A percentile compares a stretch with the other conserved stretches of the same genome.
These are phyloP conservation scores for Rhexocercosporidium sp. DNA, from an alignment of 2,329 filamentous ascomycete species.

Conservation along the genomic window DNA sequence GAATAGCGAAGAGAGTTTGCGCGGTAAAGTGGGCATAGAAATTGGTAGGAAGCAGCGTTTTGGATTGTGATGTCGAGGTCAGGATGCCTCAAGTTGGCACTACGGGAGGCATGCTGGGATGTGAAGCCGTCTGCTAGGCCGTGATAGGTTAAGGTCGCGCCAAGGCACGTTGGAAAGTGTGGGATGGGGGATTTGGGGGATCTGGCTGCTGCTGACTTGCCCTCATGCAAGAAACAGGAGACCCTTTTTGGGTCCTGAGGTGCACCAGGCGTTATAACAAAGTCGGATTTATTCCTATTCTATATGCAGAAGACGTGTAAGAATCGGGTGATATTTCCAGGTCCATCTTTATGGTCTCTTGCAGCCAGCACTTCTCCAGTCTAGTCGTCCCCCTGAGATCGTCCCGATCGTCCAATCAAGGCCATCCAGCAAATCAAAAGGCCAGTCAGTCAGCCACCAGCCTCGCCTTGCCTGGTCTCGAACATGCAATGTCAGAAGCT, in stretches of 20 bases:
- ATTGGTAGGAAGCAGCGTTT: conserved; percentile 12
- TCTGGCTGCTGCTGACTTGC: conserved; percentile 9
- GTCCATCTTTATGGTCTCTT: background rate
- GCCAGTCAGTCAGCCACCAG: conserved; percentile 21
- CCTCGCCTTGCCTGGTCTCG: conserved; percentile 19
- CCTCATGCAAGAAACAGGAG: conserved; percentile 5
- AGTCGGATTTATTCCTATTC: background rate
- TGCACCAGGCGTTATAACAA: background rate
- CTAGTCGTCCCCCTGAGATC: background rate
- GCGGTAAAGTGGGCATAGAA: background rate
- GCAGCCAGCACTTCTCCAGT: background rate
- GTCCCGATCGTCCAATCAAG: background rate
- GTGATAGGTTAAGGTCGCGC: background rate
- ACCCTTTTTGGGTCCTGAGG: background rate
- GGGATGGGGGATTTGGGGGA: background rate
- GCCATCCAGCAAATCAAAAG: conserved; percentile 4
- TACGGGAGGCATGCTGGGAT: conserved; percentile 2
- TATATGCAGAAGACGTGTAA: background rate
- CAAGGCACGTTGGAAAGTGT: conserved; percentile 6
- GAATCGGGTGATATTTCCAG: conserved; percentile 12
- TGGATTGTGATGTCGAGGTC: conserved; percentile 14
- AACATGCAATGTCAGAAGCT: background rate
- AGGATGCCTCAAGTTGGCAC: conserved; percentile 21
- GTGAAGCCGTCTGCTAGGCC: conserved; percentile 11
- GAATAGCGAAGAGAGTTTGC: conserved; percentile 9